A percentile compares a stretch with the other conserved stretches of the same genome.
Evolutionary conservation across 331 rosid species (phyloP).

Genomic region (Quercus phellos): DNA sequence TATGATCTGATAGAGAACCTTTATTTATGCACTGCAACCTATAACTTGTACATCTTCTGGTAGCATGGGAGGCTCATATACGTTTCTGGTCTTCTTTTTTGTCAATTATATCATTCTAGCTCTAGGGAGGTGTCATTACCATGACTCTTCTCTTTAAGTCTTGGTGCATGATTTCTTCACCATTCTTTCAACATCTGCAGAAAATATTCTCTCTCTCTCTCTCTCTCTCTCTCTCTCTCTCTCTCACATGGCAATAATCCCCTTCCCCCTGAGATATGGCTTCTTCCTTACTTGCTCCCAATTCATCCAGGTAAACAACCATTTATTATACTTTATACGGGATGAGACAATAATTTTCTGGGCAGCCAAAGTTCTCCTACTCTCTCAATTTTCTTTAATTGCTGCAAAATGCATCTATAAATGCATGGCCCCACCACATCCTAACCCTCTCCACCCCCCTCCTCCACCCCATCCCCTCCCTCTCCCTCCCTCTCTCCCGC

Average conservation of each 20-base stretch:
- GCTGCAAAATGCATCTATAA: too few relatives aligned
- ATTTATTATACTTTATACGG: background rate
- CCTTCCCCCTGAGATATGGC: slow-evolving; percentile 90
- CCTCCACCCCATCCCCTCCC: too few relatives aligned
- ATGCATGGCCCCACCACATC: too few relatives aligned
- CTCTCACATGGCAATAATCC: slow-evolving; percentile 86
- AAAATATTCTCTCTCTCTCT: background rate
- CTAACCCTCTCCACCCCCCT: too few relatives aligned
- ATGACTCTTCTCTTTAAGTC: too few relatives aligned
- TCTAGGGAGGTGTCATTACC: too few relatives aligned
- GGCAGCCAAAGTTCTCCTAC: too few relatives aligned
- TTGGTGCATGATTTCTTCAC: background rate
- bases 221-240: background rate
- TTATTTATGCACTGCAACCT: background rate
- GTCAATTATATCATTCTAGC: background rate
- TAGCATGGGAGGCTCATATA: background rate
- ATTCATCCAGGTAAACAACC: slow-evolving; percentile 75
- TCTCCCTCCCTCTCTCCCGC: too few relatives aligned
- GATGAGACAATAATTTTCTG: too few relatives aligned
- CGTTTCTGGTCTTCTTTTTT: background rate
- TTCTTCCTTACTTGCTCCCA: slow-evolving; percentile 69
- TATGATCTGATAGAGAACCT: background rate
- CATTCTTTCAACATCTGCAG: background rate
- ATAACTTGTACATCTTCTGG: background rate
- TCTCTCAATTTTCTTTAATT: too few relatives aligned